Conservation (phyloP, 768 basidiomycete species). For the Naganishia antarctica region DNA sequence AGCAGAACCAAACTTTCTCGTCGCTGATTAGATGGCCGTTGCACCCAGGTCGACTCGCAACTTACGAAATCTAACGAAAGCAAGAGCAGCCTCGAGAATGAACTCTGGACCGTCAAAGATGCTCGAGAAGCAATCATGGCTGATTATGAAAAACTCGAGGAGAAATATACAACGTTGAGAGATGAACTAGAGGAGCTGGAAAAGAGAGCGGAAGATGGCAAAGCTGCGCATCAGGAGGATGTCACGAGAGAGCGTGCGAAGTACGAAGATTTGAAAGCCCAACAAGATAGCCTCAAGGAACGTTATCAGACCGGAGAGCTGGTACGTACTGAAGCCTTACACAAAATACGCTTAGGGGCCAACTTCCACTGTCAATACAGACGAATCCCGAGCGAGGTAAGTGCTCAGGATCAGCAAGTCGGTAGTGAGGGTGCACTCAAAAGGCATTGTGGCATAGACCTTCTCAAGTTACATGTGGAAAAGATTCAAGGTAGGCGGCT, state of each 20-base stretch:
- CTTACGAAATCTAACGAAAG: background rate
- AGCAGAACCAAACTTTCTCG: no score
- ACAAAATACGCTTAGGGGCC: no score
- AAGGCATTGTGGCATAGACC: background rate
- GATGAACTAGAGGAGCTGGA: constrained; percentile 5
- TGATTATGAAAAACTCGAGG: background rate
- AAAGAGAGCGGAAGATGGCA: constrained; percentile 16
- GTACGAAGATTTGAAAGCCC: background rate
- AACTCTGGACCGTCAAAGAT: background rate
- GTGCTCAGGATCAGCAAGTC: background rate
- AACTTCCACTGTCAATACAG: no score
- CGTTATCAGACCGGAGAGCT: constrained; percentile 7
- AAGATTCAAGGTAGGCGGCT: background rate
- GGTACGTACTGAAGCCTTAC: no score
- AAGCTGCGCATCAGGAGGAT: constrained; percentile 9
- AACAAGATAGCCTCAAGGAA: constrained; percentile 9
- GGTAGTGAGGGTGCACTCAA: background rate
- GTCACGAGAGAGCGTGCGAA: constrained; percentile 3
- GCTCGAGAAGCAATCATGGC: background rate
- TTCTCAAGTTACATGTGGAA: constrained; percentile 3
- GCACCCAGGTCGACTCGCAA: no score
- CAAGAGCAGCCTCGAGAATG: background rate
- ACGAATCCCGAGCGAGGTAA: constrained; percentile 1
- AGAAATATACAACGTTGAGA: background rate
- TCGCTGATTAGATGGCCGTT: no score